phyloP scores from a whole-genome alignment of 2,329 filamentous ascomycete genomes.

The Blumeria graminis region DNA sequence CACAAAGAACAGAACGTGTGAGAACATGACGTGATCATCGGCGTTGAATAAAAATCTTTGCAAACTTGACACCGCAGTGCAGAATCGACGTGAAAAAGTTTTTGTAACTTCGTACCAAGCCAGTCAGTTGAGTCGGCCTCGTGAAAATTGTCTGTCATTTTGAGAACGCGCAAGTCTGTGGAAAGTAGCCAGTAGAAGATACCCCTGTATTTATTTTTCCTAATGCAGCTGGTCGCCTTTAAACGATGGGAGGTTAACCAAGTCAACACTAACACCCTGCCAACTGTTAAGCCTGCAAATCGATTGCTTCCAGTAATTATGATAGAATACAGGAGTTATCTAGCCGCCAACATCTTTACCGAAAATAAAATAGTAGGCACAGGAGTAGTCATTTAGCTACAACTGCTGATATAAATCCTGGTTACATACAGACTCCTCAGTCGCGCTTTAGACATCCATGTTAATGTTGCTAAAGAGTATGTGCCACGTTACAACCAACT shows the following conservation, averaged over 20 bases:
- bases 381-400: neutral
- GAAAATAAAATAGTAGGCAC: conserved; percentile 14
- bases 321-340: conserved; percentile 15
- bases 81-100: conserved; percentile 50
- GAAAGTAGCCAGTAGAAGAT: neutral
- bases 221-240: neutral
- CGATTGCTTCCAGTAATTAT: conserved; percentile 5
- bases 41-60: conserved; percentile 89
- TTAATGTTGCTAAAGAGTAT: conserved; percentile 74
- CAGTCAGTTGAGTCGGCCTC: conserved; percentile 69
- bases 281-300: neutral
- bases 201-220: neutral
- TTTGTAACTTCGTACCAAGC: conserved; percentile 43
- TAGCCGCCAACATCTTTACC: conserved; percentile 15
- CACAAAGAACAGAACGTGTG: conserved; percentile 96
- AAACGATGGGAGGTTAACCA: neutral
- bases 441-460: conserved; percentile 59
- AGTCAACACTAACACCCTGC: neutral
- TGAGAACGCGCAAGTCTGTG: neutral
- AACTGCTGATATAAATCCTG: conserved; percentile 16
- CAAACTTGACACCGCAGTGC: conserved; percentile 87
- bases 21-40: conserved; percentile 81
- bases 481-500: neutral
- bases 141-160: conserved; percentile 13
- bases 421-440: conserved; percentile 73